Evolutionary conservation across 306 rosid species (phyloP).

Genomic region (Gastrolobium villosum): DNA sequence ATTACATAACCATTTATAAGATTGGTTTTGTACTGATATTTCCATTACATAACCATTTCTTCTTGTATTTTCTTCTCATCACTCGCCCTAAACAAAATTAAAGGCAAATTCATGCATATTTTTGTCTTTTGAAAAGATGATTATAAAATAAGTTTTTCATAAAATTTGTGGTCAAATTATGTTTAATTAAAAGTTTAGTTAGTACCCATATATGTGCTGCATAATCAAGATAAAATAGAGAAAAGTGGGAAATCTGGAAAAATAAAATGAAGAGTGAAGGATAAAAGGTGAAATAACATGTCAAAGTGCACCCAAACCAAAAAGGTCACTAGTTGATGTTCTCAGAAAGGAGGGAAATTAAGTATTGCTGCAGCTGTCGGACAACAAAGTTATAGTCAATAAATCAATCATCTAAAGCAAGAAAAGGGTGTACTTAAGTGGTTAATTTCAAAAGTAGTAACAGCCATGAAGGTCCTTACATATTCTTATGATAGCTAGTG

Average conservation of each 20-base stretch:
- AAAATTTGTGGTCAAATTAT: not conserved
- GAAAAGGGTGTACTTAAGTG: not conserved
- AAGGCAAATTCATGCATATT: constrained; percentile 32
- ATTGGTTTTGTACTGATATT: constrained; percentile 64
- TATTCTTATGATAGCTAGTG: constrained; percentile 19
- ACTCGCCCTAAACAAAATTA: constrained; percentile 35
- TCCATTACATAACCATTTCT: not conserved
- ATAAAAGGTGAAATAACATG: constrained; percentile 20
- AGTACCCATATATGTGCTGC: constrained; percentile 12
- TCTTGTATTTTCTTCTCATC: constrained; percentile 31
- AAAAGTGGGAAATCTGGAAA: constrained; percentile 2
- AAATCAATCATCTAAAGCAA: not conserved
- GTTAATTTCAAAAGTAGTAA: constrained; percentile 15
- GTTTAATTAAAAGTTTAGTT: constrained; percentile 6
- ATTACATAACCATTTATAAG: not conserved
- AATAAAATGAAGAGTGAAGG: constrained; percentile 1
- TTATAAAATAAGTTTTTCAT: constrained; percentile 30
- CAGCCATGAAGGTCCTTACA: constrained; percentile 12
- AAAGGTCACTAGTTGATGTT: constrained; percentile 25
- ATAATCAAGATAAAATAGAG: not conserved
- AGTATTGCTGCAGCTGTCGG: constrained; percentile 13
- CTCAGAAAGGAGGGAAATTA: not conserved
- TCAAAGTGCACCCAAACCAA: constrained; percentile 12
- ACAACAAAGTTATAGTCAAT: constrained; percentile 29
- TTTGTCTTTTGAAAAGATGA: constrained; percentile 34